Conservation (phyloP, 1,284 basidiomycete genomes). For the Marasmius sp. region DNA sequence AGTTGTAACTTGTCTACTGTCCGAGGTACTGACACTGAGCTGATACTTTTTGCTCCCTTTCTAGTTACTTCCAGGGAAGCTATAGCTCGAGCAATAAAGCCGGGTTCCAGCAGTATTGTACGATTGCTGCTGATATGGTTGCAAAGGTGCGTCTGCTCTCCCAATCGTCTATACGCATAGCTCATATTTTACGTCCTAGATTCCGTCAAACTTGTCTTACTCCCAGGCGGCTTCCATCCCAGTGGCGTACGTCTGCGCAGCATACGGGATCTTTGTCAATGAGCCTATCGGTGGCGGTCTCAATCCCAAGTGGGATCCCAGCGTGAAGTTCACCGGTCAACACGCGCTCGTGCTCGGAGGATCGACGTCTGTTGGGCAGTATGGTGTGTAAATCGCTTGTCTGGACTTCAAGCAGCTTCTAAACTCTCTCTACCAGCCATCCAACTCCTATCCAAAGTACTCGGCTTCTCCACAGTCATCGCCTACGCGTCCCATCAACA, state of each 20-base stretch:
- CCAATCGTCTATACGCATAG: background rate
- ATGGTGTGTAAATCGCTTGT: background rate
- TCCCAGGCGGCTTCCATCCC: slow-evolving; percentile 6
- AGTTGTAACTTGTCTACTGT: background rate
- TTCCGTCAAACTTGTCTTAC: slow-evolving; percentile 3
- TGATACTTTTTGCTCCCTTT: too few relatives aligned
- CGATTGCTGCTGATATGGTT: slow-evolving; percentile 4
- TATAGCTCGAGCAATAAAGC: background rate
- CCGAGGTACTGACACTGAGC: background rate
- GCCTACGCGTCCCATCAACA: slow-evolving; percentile 7
- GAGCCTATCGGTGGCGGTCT: slow-evolving; percentile 5
- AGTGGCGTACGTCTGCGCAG: slow-evolving; percentile 1
- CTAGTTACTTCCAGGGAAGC: slow-evolving; percentile 6
- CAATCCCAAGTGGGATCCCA: slow-evolving; percentile 8
- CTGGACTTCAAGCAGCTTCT: background rate
- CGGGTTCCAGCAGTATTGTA: slow-evolving; percentile 8
- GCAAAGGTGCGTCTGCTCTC: background rate
- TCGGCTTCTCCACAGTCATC: slow-evolving; percentile 5
- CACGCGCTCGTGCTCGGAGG: slow-evolving; percentile 9
- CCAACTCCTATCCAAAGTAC: slow-evolving; percentile 4
- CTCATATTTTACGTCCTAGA: background rate
- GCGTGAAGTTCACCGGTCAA: slow-evolving; percentile 4
- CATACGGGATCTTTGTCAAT: background rate
- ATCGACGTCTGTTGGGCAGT: slow-evolving; percentile 12
- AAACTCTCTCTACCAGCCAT: slow-evolving; percentile 1